Percentiles rank a stretch among this genome's conserved stretches.
phyloP scores from a whole-genome alignment of 805 yeast species.

The Suhomyces canberraensis region DNA sequence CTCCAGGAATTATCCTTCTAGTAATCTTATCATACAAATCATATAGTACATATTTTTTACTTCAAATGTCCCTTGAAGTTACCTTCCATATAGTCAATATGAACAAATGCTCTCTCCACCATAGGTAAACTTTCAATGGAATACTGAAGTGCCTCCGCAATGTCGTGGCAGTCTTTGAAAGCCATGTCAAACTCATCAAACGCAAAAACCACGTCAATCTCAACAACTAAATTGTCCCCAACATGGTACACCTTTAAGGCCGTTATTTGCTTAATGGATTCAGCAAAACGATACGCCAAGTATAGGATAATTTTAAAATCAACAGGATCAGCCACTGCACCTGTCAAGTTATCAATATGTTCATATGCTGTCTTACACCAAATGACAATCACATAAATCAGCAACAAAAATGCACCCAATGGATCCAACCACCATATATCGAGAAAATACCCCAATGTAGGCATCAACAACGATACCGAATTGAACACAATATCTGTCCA shows the following conservation, averaged over 20 bases:
- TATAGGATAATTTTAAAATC: slow-evolving; percentile 68
- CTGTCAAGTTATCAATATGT: slow-evolving; percentile 72
- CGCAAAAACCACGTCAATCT: slow-evolving; percentile 63
- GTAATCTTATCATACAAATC: no score
- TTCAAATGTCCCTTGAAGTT: slow-evolving; percentile 41
- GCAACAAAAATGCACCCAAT: slow-evolving; percentile 62
- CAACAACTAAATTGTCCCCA: slow-evolving; percentile 74
- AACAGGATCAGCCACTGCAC: slow-evolving; percentile 60
- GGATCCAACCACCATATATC: slow-evolving; percentile 73
- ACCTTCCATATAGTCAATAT: slow-evolving; percentile 59
- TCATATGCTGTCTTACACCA: slow-evolving; percentile 68
- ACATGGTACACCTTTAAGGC: slow-evolving; percentile 71
- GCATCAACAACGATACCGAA: slow-evolving; percentile 66
- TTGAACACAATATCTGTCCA: slow-evolving; percentile 75
- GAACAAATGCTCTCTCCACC: slow-evolving; percentile 81
- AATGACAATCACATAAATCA: slow-evolving; percentile 57
- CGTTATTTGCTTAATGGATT: slow-evolving; percentile 59
- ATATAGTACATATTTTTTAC: no score
- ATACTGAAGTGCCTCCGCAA: slow-evolving; percentile 79
- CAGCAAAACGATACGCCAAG: slow-evolving; percentile 66
- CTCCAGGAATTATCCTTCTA: no score
- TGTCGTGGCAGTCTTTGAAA: slow-evolving; percentile 70
- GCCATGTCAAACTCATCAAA: slow-evolving; percentile 42
- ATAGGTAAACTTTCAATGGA: slow-evolving; percentile 73
- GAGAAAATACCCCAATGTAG: slow-evolving; percentile 52